A percentile compares a stretch with the other conserved stretches of the same genome.
Evolutionary conservation across 768 basidiomycete species (phyloP).

Genomic region (Mycena vulgaris): DNA sequence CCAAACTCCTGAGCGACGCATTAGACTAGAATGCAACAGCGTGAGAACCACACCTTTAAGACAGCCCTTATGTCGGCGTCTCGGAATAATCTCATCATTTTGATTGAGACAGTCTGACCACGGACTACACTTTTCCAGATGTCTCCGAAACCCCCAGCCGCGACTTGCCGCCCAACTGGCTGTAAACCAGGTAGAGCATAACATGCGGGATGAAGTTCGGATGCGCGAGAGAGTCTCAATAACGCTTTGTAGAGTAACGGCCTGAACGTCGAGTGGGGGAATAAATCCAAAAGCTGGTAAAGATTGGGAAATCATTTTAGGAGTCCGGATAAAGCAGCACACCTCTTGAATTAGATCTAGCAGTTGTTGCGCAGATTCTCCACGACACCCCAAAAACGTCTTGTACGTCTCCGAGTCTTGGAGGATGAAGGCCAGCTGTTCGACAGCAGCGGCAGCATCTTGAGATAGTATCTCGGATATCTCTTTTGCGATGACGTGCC

Average conservation of each 20-base stretch:
- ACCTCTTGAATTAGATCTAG: constrained; percentile 11
- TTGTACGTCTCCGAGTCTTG: background rate
- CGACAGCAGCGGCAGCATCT: background rate
- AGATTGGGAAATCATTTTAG: no score
- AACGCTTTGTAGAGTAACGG: constrained; percentile 18
- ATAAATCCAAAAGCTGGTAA: constrained; percentile 1
- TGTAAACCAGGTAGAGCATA: constrained; percentile 16
- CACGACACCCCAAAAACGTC: background rate
- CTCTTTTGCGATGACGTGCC: background rate
- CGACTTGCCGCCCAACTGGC: constrained; percentile 21
- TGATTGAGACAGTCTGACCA: constrained; percentile 25
- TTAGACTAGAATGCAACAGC: no score
- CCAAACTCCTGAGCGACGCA: constrained; percentile 36
- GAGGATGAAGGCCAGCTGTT: background rate
- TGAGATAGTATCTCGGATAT: background rate
- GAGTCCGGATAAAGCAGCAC: background rate
- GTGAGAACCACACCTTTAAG: constrained; percentile 24
- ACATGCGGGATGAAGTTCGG: constrained; percentile 24
- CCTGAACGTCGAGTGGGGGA: background rate
- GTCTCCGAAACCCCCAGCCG: constrained; percentile 29
- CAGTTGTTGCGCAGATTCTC: background rate
- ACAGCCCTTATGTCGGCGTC: constrained; percentile 3
- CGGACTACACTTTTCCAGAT: constrained; percentile 26
- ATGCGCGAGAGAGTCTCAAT: constrained; percentile 21
- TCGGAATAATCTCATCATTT: constrained; percentile 17